phyloP scores from a whole-genome alignment of 2,329 filamentous ascomycete genomes.

The Aschersonia sp. region DNA sequence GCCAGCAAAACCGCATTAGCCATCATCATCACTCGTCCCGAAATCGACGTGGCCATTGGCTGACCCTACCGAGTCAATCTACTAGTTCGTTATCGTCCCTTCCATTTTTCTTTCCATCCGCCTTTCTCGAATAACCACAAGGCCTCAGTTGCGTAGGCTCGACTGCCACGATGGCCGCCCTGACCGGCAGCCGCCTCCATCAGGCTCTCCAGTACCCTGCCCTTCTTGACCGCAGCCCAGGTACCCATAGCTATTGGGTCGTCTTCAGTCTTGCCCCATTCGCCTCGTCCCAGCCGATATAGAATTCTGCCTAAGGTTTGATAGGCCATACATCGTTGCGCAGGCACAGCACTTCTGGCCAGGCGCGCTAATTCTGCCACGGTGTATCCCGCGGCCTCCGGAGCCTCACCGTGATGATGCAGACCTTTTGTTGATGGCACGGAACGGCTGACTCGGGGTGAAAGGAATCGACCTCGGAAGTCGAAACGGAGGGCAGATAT shows the following conservation, averaged over 20 bases:
- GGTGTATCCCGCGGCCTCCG: constrained; percentile 89
- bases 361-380: constrained; percentile 73
- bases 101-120: constrained; percentile 50
- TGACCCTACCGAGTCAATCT: too few species aligned
- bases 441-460: constrained; percentile 58
- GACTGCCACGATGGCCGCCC: constrained; percentile 61
- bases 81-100: constrained; percentile 27
- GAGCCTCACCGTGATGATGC: constrained; percentile 86
- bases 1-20: too few species aligned
- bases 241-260: constrained; percentile 58
- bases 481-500: constrained; percentile 76
- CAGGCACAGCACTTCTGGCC: constrained; percentile 66
- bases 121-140: constrained; percentile 72
- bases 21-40: too few species aligned
- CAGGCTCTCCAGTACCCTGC: constrained; percentile 62
- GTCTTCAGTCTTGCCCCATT: constrained; percentile 45
- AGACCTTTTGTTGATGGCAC: constrained; percentile 69
- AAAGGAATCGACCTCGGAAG: constrained; percentile 67
- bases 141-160: constrained; percentile 76
- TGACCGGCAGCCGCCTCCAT: constrained; percentile 60
- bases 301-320: constrained; percentile 79
- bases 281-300: constrained; percentile 64
- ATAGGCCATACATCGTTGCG: constrained; percentile 82
- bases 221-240: constrained; percentile 69
- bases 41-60: too few species aligned